Conservation (phyloP, 2,329 filamentous ascomycete species). For the Botrytis hyacinthi region DNA sequence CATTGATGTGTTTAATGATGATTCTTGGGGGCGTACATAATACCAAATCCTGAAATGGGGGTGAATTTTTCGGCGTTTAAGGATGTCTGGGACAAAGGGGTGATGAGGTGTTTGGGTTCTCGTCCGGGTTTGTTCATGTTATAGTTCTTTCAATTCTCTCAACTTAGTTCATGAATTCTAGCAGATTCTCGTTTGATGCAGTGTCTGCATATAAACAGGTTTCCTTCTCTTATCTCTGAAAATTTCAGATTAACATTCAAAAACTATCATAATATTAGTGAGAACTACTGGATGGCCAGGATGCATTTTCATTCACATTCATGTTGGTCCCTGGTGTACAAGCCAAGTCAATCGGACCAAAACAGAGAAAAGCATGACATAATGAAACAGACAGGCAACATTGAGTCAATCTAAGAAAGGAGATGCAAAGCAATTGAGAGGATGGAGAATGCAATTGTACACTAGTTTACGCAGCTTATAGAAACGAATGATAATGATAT, state of each 20-base stretch:
- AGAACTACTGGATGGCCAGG: neutral
- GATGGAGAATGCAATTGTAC: neutral
- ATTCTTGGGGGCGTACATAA: constrained; percentile 17
- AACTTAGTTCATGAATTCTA: constrained; percentile 4
- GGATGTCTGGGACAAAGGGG: neutral
- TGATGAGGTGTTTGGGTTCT: constrained; percentile 7
- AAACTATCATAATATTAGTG: neutral
- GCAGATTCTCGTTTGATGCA: neutral
- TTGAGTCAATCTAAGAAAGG: neutral
- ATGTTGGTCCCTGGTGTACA: neutral
- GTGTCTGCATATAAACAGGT: neutral
- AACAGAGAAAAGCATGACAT: neutral
- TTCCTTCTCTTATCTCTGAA: neutral
- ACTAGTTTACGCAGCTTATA: neutral
- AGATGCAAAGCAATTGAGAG: neutral
- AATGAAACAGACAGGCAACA: neutral
- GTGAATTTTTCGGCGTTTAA: constrained; percentile 6
- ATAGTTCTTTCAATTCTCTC: constrained; percentile 9
- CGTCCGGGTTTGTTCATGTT: neutral
- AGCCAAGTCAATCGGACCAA: neutral
- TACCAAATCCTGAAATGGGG: constrained; percentile 14
- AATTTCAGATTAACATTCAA: neutral
- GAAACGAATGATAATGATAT: neutral
- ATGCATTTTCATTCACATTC: neutral
- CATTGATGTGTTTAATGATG: constrained; percentile 10